Conservation (phyloP, 805 yeast genomes). For the Schwanniomyces yamadae region DNA sequence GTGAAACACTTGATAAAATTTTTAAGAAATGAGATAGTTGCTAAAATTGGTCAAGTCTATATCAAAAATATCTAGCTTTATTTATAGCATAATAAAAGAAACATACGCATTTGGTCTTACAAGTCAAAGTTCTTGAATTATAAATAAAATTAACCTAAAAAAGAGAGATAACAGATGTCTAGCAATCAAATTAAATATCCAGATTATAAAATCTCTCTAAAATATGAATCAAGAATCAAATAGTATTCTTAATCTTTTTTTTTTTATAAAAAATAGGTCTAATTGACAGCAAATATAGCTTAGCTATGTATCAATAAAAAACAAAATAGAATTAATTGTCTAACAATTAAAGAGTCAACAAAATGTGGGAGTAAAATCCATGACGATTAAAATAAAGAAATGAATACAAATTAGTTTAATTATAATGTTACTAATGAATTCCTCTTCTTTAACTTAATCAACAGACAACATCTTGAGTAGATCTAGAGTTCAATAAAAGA, state of each 20-base stretch:
- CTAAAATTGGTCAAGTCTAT: constrained; percentile 36
- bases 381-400: constrained; percentile 5
- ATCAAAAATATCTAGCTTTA: constrained; percentile 12
- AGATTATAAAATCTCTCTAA: too few species aligned
- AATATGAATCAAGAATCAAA: too few species aligned
- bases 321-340: not conserved
- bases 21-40: constrained; percentile 32
- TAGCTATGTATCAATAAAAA: not conserved
- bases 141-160: too few species aligned
- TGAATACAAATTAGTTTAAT: constrained; percentile 5
- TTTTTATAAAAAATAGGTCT: constrained; percentile 1
- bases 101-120: too few species aligned
- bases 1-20: constrained; percentile 23
- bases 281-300: constrained; percentile 1
- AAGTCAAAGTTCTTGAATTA: too few species aligned
- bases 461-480: constrained; percentile 87
- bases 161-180: too few species aligned
- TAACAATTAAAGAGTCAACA: not conserved
- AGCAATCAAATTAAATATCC: too few species aligned
- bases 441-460: constrained; percentile 30
- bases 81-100: too few species aligned
- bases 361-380: not conserved
- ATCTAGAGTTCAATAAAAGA: constrained; percentile 94
- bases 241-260: too few species aligned
- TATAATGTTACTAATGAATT: constrained; percentile 1